These are phyloP conservation scores for Xylaria polymorpha DNA, from an alignment of 2,329 filamentous ascomycete genomes.

Conservation along the genomic window DNA sequence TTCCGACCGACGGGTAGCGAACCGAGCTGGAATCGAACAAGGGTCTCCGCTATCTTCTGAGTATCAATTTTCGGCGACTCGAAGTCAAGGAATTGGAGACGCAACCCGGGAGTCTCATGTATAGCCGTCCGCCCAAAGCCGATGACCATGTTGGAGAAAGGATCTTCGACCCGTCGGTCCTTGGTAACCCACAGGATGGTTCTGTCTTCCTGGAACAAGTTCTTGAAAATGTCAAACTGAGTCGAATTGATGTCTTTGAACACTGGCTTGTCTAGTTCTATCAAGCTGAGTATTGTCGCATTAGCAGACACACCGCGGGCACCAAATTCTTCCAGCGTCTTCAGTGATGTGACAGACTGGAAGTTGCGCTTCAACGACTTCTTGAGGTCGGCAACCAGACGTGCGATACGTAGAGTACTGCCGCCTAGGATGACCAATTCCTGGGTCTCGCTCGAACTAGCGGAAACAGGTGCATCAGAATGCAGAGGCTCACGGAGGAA, in stretches of 20 bases:
- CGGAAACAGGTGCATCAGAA: neutral
- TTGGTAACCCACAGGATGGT: neutral
- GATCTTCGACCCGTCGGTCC: neutral
- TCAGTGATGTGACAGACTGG: neutral
- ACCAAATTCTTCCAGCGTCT: neutral
- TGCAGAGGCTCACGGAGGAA: constrained; percentile 22
- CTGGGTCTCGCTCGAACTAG: neutral
- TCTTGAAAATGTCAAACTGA: neutral
- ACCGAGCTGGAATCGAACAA: neutral
- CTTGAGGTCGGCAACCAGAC: neutral
- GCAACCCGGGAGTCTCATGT: neutral
- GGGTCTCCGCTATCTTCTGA: neutral
- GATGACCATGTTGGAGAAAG: neutral
- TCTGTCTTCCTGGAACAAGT: neutral
- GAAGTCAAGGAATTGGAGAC: neutral
- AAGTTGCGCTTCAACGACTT: neutral
- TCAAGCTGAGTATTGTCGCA: neutral
- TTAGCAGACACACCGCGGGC: neutral
- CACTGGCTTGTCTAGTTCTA: neutral
- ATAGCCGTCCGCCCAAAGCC: neutral
- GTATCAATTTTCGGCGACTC: neutral
- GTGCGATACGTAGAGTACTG: neutral
- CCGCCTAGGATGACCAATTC: neutral
- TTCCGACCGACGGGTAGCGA: no score
- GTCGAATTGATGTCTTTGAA: neutral